phyloP scores from a whole-genome alignment of 1,284 basidiomycete genomes.

The Melampsora abietis-canadensis region DNA sequence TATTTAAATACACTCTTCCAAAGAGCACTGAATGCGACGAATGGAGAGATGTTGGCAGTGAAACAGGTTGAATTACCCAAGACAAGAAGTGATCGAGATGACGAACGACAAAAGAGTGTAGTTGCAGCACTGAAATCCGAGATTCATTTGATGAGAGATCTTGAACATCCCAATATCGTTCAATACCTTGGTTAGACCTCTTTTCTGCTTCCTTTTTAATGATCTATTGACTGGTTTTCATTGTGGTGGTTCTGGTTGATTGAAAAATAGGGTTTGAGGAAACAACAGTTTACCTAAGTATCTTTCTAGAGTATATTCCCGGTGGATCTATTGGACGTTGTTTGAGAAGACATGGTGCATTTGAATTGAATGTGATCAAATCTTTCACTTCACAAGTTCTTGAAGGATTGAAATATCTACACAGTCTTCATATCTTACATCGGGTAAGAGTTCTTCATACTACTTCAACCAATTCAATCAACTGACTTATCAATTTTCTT shows the following conservation, averaged over 20 bases:
- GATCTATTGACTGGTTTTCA: conserved; percentile 13
- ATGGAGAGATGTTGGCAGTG: conserved; percentile 98
- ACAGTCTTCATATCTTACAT: conserved; percentile 86
- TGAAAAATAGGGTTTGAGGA: conserved; percentile 68
- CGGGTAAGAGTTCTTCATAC: conserved; percentile 60
- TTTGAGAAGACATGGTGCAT: conserved; percentile 85
- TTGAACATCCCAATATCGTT: conserved; percentile 96
- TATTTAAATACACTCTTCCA: too few relatives aligned
- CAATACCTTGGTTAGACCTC: conserved; percentile 73
- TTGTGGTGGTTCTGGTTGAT: neutral
- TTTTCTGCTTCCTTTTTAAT: conserved; percentile 15
- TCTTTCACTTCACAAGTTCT: conserved; percentile 91
- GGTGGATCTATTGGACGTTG: conserved; percentile 94
- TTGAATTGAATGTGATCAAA: conserved; percentile 85
- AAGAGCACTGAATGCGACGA: conserved; percentile 85
- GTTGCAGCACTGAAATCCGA: conserved; percentile 90
- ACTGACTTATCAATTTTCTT: neutral
- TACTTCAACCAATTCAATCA: neutral
- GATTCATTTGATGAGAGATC: conserved; percentile 89
- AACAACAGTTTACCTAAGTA: conserved; percentile 82
- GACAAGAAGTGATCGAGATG: conserved; percentile 82
- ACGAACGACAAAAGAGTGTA: conserved; percentile 75
- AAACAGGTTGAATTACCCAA: conserved; percentile 96
- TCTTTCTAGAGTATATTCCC: conserved; percentile 98
- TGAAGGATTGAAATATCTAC: conserved; percentile 86